Base-by-base conservation (phyloP, 2,329 filamentous ascomycete genomes). In the Akanthomyces lecanii region DNA sequence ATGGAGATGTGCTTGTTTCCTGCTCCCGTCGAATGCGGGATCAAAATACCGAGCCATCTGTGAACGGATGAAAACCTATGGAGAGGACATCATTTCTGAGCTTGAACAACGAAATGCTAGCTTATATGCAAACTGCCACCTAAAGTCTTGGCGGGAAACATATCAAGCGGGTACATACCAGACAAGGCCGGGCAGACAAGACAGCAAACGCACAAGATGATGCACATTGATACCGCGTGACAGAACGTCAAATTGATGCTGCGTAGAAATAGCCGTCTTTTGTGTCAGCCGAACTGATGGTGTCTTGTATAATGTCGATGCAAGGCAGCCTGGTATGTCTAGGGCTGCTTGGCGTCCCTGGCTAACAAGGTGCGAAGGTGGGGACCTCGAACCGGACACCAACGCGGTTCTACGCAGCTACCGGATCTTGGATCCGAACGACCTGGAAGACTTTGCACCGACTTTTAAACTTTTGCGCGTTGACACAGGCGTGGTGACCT, bases 281-380 rank as follows among this genome's bases (percentile, higher is more conserved):
- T 18, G 21, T 30, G n/a, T 45, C 21, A 1, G 11, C n/a, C 40
- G 44, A 6, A 5, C 38, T 16, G 14, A 40, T 40, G 23, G 7
- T 30, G 53, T 44, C 30, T 44, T 36, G 21, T 2, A 2, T 5
- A 25, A 59, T 59, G 38, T 5, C 23, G 44, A 50, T 23, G 33
- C 16, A 42, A 59, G 56, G 56, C 28, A 38, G 33, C 12, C 12
- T 16, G 40, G 28, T 18, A 48, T 16, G 36, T 28, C 18, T 18
- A 33, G 50, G 28, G 11, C 25, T 36, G 36, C 25, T 21, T 11
- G 23, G 14, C 40, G 38, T 55, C 36, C 18, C 23, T 30, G 23
- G 36, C 47, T 40, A 60, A 38, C 40, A 61, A 54, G 58, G 50
- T 61, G 58, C 38, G 50, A 61, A 61, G 58, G 50, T 61, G 58